A percentile compares a stretch with the other conserved stretches of the same genome.
phyloP scores from a whole-genome alignment of 202 grass and related monocot species.

The Setaria italica region DNA sequence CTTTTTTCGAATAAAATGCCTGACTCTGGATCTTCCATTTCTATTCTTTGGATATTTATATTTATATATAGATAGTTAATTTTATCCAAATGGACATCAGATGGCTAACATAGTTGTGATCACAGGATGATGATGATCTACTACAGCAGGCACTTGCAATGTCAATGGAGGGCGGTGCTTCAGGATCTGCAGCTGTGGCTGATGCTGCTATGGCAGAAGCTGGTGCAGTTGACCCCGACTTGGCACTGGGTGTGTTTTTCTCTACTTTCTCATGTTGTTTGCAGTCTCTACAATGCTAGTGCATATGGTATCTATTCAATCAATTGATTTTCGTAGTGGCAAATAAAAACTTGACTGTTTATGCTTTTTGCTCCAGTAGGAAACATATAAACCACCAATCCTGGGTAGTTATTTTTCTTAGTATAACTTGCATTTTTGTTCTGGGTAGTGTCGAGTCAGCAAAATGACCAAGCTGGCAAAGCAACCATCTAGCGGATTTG shows the following conservation, averaged over 20 bases:
- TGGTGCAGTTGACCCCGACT: constrained; percentile 72
- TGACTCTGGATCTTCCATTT: constrained; percentile 8
- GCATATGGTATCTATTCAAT: background rate
- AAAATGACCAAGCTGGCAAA: background rate
- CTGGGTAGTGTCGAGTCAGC: background rate
- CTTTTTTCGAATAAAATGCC: background rate
- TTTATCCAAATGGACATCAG: background rate
- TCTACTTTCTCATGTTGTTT: constrained; percentile 13
- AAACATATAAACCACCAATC: background rate
- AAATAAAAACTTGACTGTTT: background rate
- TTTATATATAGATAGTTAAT: constrained; percentile 14
- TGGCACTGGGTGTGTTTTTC: constrained; percentile 73
- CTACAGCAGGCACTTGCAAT: constrained; percentile 91
- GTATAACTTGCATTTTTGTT: constrained; percentile 3
- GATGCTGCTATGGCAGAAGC: constrained; percentile 74
- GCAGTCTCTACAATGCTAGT: background rate
- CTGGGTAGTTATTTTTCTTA: background rate
- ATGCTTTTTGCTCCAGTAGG: background rate
- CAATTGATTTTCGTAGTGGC: background rate
- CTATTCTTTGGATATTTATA: constrained; percentile 23
- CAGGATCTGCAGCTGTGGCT: constrained; percentile 51
- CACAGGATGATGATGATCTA: constrained; percentile 81
- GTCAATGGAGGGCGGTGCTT: constrained; percentile 82
- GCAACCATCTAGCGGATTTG: background rate
- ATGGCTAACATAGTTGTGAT: constrained; percentile 43